Percentiles rank a stretch among this genome's conserved stretches.
Conservation (phyloP, 2,329 filamentous ascomycete species). For the Sordariomycetes sp. region DNA sequence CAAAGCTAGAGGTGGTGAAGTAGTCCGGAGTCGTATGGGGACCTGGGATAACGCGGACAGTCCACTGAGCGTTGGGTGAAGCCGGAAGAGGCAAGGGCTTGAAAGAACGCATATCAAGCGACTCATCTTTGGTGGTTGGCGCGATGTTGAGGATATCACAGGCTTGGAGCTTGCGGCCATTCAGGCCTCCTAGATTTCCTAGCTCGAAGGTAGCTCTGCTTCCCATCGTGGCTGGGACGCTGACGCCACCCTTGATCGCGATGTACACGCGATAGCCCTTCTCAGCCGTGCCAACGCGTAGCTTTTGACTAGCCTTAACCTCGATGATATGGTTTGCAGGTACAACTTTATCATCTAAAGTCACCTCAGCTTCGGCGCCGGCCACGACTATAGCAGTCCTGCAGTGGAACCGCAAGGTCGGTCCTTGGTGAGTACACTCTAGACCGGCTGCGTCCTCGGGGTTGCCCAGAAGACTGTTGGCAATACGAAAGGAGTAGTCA, state of each 20-base stretch:
- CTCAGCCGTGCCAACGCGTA: constrained; percentile 14
- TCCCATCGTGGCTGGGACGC: constrained; percentile 20
- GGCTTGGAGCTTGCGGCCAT: constrained; percentile 19
- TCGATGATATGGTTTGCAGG: constrained; percentile 13
- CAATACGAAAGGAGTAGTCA: constrained; percentile 20
- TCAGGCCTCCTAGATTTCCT: constrained; percentile 21
- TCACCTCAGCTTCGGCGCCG: constrained; percentile 17
- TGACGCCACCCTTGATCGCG: constrained; percentile 22
- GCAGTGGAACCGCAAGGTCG: constrained; percentile 22
- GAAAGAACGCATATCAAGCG: neutral
- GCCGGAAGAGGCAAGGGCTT: constrained; percentile 11
- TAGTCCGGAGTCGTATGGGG: constrained; percentile 28
- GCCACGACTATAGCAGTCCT: constrained; percentile 20
- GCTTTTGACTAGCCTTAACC: constrained; percentile 14
- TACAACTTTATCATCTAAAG: constrained; percentile 12
- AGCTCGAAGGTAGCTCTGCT: constrained; percentile 21
- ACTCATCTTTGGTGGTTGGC: no score
- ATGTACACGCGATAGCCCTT: constrained; percentile 23
- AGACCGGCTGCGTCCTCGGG: constrained; percentile 16
- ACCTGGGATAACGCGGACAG: constrained; percentile 24
- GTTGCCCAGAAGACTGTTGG: constrained; percentile 25
- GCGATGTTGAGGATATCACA: constrained; percentile 18
- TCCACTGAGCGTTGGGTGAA: constrained; percentile 16
- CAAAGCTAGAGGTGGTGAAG: constrained; percentile 20
- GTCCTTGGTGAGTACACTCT: constrained; percentile 23